phyloP scores from a whole-genome alignment of 2,329 filamentous ascomycete species.

The Fusarium coffeatum region DNA sequence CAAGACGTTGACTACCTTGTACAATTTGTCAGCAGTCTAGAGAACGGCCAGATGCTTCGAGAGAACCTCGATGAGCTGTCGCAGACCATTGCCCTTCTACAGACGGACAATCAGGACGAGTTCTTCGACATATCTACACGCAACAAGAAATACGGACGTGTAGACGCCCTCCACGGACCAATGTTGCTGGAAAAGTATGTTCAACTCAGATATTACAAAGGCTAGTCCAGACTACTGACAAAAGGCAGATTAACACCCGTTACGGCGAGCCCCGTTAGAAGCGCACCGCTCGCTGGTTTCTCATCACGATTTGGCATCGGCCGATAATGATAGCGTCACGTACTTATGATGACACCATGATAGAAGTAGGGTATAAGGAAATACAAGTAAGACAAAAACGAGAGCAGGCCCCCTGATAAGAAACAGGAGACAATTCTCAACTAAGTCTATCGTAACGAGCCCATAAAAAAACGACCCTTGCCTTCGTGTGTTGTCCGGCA shows the following conservation, averaged over 20 bases:
- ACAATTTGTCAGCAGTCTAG: conserved; percentile 86
- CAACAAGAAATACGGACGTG: conserved; percentile 93
- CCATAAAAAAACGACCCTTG: not conserved
- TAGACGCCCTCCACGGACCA: conserved; percentile 90
- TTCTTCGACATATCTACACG: conserved; percentile 92
- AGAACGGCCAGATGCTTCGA: conserved; percentile 84
- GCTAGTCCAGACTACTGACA: conserved; percentile 4
- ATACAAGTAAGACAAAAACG: not conserved
- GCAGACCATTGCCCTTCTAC: conserved; percentile 90
- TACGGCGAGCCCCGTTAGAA: conserved; percentile 67
- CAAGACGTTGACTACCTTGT: conserved; percentile 87
- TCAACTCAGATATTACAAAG: not conserved
- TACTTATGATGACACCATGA: conserved; percentile 10
- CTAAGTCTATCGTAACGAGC: conserved; percentile 4
- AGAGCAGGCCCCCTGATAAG: not conserved
- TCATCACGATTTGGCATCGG: conserved; percentile 80
- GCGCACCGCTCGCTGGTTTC: conserved; percentile 75
- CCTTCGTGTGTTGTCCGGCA: not conserved
- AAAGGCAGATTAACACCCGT: conserved; percentile 70
- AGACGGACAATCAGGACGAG: conserved; percentile 90
- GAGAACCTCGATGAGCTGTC: conserved; percentile 93
- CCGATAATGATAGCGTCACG: conserved; percentile 44
- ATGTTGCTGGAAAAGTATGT: conserved; percentile 89
- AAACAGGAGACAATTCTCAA: conserved; percentile 2
- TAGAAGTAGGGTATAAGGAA: not conserved